Conservation (phyloP, 768 basidiomycete species). For the Panus rudis region DNA sequence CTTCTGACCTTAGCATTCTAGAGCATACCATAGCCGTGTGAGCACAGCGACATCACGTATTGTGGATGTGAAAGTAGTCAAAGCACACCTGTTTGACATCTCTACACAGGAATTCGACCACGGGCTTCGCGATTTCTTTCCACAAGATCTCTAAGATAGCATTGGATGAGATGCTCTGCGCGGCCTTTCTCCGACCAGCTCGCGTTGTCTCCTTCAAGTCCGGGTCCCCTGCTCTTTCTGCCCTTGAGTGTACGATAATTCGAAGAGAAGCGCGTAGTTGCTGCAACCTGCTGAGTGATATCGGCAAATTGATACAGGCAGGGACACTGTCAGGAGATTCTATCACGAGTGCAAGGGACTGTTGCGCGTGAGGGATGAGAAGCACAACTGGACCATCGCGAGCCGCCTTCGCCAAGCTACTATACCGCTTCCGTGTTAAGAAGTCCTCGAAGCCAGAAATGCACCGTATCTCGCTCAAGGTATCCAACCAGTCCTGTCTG, state of each 20-base stretch:
- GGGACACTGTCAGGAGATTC: not conserved
- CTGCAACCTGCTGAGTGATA: conserved; percentile 1
- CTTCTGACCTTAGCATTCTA: too few relatives aligned
- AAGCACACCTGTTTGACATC: too few relatives aligned
- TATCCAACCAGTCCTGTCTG: conserved; percentile 7
- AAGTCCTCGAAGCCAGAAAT: conserved; percentile 2
- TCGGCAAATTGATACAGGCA: not conserved
- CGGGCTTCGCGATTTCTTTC: conserved; percentile 3
- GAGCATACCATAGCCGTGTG: too few relatives aligned
- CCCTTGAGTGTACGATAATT: conserved; percentile 1
- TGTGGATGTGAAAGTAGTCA: too few relatives aligned
- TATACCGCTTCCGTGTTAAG: not conserved
- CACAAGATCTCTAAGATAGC: conserved; percentile 1
- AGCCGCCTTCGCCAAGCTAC: not conserved
- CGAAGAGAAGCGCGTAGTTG: not conserved
- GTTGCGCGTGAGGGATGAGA: not conserved
- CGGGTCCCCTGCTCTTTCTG: too few relatives aligned
- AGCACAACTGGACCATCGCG: conserved; percentile 4
- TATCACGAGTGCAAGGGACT: conserved; percentile 1
- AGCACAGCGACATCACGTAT: too few relatives aligned
- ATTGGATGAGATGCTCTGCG: not conserved
- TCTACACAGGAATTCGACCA: conserved; percentile 1
- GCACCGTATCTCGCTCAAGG: not conserved
- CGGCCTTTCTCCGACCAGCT: not conserved
- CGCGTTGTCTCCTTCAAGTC: too few relatives aligned